Conservation (phyloP, 1,284 basidiomycete species). For the Sphagnurus paluster region DNA sequence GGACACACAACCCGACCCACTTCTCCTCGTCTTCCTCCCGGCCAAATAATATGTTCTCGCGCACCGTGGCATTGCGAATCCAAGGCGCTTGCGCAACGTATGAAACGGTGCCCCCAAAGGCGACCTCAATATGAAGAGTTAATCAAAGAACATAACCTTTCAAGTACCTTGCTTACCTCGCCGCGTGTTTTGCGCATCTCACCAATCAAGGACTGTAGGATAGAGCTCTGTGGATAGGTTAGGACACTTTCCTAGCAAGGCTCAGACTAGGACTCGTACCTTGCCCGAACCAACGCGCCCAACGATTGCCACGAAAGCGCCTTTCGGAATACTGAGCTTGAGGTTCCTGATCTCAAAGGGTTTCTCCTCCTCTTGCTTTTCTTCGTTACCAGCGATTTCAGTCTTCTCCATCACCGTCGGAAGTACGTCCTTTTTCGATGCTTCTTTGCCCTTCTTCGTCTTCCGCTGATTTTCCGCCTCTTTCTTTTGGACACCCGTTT, state of each 20-base stretch:
- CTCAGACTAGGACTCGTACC: conserved; percentile 33
- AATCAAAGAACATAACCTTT: conserved; percentile 8
- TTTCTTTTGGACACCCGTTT: conserved; percentile 20
- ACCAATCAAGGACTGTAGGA: conserved; percentile 73
- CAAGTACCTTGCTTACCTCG: conserved; percentile 31
- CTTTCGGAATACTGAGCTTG: conserved; percentile 57
- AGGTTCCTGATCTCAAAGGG: conserved; percentile 65
- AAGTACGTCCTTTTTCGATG: conserved; percentile 7
- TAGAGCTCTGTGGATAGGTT: conserved; percentile 45
- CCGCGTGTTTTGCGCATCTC: conserved; percentile 74
- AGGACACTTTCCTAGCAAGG: background rate
- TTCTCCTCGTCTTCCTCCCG: conserved; percentile 30
- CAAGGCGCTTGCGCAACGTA: conserved; percentile 73
- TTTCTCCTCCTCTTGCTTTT: conserved; percentile 40
- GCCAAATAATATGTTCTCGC: conserved; percentile 18
- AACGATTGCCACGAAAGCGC: conserved; percentile 71
- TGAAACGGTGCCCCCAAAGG: conserved; percentile 67
- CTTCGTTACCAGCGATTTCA: conserved; percentile 10
- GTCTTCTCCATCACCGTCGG: conserved; percentile 16
- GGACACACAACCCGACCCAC: background rate
- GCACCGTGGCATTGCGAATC: conserved; percentile 19
- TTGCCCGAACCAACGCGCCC: conserved; percentile 76
- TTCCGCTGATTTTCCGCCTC: conserved; percentile 11
- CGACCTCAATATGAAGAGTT: conserved; percentile 36
- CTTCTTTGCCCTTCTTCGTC: conserved; percentile 25